Evolutionary conservation across 75 land plant species (phyloP).

Genomic region (Picea sitchensis): DNA sequence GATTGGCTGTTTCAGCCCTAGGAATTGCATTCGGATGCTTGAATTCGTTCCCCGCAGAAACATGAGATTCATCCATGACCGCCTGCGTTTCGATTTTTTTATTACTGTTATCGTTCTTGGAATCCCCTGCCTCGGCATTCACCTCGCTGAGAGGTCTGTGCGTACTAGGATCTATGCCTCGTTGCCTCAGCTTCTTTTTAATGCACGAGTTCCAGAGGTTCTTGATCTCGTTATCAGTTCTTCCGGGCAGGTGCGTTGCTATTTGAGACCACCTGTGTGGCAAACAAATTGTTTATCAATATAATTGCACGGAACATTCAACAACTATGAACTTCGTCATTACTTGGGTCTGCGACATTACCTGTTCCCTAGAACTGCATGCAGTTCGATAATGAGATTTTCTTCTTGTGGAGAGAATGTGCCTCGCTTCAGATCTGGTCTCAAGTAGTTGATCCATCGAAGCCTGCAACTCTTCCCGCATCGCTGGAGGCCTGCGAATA

Average conservation of each 20-base stretch:
- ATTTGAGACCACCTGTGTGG: conserved; percentile 8
- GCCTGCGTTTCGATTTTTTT: too few relatives aligned
- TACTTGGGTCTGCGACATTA: not conserved
- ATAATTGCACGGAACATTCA: too few relatives aligned
- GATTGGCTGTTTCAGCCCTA: not conserved
- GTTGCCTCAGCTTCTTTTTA: conserved; percentile 11
- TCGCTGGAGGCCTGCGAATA: conserved; percentile 16
- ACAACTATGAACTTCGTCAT: too few relatives aligned
- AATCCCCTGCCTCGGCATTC: too few relatives aligned
- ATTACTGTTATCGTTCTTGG: too few relatives aligned
- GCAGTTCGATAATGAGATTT: conserved; percentile 23
- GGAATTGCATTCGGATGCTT: not conserved
- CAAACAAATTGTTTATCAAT: too few relatives aligned
- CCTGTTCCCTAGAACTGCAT: conserved; percentile 25
- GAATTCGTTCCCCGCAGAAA: too few relatives aligned
- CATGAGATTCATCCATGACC: too few relatives aligned
- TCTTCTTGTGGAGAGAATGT: conserved; percentile 16
- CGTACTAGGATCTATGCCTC: conserved; percentile 11
- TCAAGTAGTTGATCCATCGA: conserved; percentile 22
- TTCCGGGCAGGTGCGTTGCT: conserved; percentile 16
- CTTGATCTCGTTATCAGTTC: conserved; percentile 21
- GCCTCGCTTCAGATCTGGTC: conserved; percentile 27
- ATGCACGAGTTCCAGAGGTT: conserved; percentile 18
- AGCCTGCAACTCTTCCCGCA: conserved; percentile 34
- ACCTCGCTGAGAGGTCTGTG: conserved; percentile 6